These are phyloP conservation scores for Cephaloascus fragrans DNA, from an alignment of 805 yeast species.

Conservation along the genomic window DNA sequence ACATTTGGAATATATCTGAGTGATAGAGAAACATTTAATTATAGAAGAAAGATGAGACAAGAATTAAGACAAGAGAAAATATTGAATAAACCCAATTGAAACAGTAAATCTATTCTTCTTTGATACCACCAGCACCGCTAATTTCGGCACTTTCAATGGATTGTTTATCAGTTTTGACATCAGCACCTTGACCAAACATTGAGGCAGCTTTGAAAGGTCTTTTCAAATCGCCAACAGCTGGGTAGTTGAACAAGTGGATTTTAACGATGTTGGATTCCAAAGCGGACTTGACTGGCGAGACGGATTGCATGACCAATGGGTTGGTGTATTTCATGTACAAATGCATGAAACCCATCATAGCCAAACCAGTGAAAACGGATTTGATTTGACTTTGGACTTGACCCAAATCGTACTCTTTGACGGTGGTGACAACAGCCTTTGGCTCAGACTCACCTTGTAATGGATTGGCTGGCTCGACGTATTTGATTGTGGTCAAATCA, in stretches of 20 bases:
- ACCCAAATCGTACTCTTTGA: conserved; percentile 86
- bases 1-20: too few species aligned
- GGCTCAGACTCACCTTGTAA: conserved; percentile 67
- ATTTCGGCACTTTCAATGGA: conserved; percentile 77
- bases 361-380: conserved; percentile 78
- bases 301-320: conserved; percentile 91
- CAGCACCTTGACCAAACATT: conserved; percentile 56
- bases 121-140: conserved; percentile 81
- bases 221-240: conserved; percentile 84
- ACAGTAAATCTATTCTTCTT: conserved; percentile 73
- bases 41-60: too few species aligned
- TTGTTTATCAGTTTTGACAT: conserved; percentile 76
- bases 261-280: conserved; percentile 84
- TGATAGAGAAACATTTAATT: too few species aligned
- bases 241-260: conserved; percentile 76
- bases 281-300: conserved; percentile 84
- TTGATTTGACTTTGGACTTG: conserved; percentile 76
- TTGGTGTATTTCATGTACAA: conserved; percentile 94
- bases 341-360: conserved; percentile 99
- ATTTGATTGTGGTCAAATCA: conserved; percentile 87
- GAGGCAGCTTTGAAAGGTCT: conserved; percentile 93
- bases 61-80: too few species aligned
- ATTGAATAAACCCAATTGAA: too few species aligned
- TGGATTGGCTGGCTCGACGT: conserved; percentile 76
- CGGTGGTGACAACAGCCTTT: conserved; percentile 79